These are phyloP conservation scores for Ceraceosorus guamensis DNA, from an alignment of 1,284 basidiomycete genomes.

Conservation along the genomic window DNA sequence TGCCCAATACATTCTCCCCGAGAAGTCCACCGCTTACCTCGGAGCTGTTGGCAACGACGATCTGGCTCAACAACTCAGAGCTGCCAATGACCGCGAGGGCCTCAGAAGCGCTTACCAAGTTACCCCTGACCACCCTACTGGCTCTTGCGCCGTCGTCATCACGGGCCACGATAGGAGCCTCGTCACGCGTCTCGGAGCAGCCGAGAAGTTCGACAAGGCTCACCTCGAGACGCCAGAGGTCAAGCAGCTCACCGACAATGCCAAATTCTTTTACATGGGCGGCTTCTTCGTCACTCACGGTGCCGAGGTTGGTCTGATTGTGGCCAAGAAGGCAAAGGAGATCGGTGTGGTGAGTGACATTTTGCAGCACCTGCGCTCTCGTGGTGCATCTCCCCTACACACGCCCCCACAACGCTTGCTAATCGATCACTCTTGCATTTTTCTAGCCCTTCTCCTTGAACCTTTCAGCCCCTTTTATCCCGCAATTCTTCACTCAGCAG, in stretches of 20 bases:
- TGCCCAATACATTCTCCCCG: conserved; percentile 65
- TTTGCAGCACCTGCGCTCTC: too few species aligned
- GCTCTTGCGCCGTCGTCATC: conserved; percentile 92
- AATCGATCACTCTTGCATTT: too few species aligned
- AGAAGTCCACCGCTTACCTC: conserved; percentile 85
- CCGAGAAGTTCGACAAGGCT: conserved; percentile 75
- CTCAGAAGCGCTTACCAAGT: conserved; percentile 84
- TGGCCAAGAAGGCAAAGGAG: conserved; percentile 73
- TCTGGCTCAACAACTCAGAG: conserved; percentile 78
- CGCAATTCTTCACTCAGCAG: conserved; percentile 76
- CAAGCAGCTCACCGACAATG: conserved; percentile 67
- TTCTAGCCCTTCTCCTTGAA: conserved; percentile 59
- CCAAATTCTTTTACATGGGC: conserved; percentile 87
- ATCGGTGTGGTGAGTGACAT: conserved; percentile 65
- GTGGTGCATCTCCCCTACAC: too few species aligned
- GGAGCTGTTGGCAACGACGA: conserved; percentile 90
- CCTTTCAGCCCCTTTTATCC: conserved; percentile 94
- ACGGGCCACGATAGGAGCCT: conserved; percentile 91
- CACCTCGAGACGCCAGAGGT: conserved; percentile 74
- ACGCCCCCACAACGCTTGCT: too few species aligned
- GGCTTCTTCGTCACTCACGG: conserved; percentile 98
- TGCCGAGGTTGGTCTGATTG: conserved; percentile 62
- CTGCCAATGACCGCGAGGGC: conserved; percentile 90
- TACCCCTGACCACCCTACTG: conserved; percentile 76
- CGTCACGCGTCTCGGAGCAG: conserved; percentile 80